phyloP scores from a whole-genome alignment of 2,329 filamentous ascomycete species.

The Colletotrichum sp. region DNA sequence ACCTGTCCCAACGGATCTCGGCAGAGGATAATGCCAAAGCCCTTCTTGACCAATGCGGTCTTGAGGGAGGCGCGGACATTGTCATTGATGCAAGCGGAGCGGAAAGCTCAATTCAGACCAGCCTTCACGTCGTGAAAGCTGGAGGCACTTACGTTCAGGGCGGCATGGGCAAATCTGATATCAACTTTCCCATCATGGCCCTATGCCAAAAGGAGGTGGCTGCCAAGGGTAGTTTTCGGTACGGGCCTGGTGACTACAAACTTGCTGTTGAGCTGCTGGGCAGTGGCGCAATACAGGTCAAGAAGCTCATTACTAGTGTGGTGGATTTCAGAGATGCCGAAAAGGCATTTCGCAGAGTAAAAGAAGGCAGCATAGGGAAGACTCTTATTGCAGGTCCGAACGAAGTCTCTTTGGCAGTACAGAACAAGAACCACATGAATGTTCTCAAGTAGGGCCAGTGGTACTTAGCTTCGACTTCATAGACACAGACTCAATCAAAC shows the following conservation, averaged over 20 bases:
- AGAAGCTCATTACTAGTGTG: constrained; percentile 78
- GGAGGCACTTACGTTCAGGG: constrained; percentile 84
- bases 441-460: fast-evolving
- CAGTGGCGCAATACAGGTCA: constrained; percentile 76
- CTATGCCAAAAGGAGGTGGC: constrained; percentile 90
- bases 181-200: constrained; percentile 90
- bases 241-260: constrained; percentile 86
- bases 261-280: constrained; percentile 80
- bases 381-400: constrained; percentile 71
- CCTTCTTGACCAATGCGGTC: constrained; percentile 65
- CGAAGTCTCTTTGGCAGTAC: constrained; percentile 33
- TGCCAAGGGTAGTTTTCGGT: constrained; percentile 87
- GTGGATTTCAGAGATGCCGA: constrained; percentile 85
- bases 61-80: constrained; percentile 75
- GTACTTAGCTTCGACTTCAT: fast-evolving
- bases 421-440: fast-evolving
- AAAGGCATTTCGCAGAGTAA: constrained; percentile 85
- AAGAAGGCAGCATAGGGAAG: constrained; percentile 80
- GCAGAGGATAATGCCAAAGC: constrained; percentile 77
- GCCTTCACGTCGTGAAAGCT: constrained; percentile 71
- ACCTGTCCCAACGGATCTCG: constrained; percentile 64
- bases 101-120: constrained; percentile 78
- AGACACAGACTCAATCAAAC: not conserved
- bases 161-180: constrained; percentile 88
- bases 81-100: constrained; percentile 84